Base-by-base conservation (phyloP, 2,329 filamentous ascomycete species). In the Curvularia verruculosa region DNA sequence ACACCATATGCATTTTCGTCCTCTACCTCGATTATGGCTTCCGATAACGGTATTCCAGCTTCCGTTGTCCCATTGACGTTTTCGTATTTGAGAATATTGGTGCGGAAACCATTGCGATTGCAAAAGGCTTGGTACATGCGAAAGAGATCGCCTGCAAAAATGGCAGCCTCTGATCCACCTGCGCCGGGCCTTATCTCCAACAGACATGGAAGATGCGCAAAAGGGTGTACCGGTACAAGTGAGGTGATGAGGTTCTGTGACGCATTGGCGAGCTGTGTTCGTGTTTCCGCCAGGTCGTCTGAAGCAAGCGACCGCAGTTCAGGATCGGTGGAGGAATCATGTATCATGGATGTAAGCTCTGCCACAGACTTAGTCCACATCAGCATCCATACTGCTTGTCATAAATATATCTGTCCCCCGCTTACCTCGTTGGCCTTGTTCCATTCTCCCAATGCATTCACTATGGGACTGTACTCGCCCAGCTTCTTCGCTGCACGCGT, bases 101-200 rank as follows among this genome's bases (percentile, higher is more conserved):
- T 80, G 0, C 86, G 86, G 58, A 92, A 84, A 3, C 88, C 88
- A 44, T 84, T 83, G 5, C 87, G 85, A 47, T 84, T 79, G 77
- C 93, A 96, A 69, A 92, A 92, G 1, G 81, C 80, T 63, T 87
- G 85, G 79, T 99, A 99, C 95, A 99, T 98, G 65, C 88, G 87
- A 66, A 96, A 86, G 6, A 99, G 78, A 50, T 95, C 87, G 52
- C 90, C 90, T 12, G 93, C 92, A 67, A 99, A 99, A 60, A 96
- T 87, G 0, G 91, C 88, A 2, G 94, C 93, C 78, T 99, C 95
- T 55, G 92, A 87, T 2, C 95, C 95, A 36, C 95, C 95, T 0
- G 92, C 93, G 0, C 95, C 95, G 0, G 95, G 95, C 0, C 93
- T 86, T 58, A 99, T 90, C 78, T 99, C 95, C 40, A 99, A 79